These are phyloP conservation scores for Rhodotorula toruloides DNA, from an alignment of 768 basidiomycete species.

Conservation along the genomic window DNA sequence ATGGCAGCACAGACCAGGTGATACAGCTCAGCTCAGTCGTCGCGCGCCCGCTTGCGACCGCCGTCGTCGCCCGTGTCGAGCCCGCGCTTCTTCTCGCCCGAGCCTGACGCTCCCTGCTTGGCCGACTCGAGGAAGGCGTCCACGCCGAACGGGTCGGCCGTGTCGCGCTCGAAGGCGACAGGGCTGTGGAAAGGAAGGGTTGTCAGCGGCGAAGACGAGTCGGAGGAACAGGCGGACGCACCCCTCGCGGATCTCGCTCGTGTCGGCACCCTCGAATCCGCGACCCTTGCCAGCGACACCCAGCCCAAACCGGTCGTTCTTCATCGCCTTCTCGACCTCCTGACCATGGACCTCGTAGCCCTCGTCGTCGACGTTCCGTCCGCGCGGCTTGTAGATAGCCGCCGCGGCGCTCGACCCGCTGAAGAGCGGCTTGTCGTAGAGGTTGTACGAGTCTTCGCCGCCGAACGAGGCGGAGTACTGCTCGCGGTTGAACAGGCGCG, in stretches of 20 bases:
- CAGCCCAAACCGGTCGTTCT: constrained; percentile 87
- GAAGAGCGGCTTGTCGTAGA: constrained; percentile 94
- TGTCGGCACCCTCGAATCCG: constrained; percentile 85
- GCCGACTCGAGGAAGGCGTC: constrained; percentile 97
- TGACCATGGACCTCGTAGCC: constrained; percentile 92
- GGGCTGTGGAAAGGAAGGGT: constrained; percentile 61
- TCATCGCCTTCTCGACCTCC: constrained; percentile 81
- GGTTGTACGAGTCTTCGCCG: constrained; percentile 85
- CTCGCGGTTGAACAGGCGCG: constrained; percentile 95
- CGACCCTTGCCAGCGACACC: constrained; percentile 59
- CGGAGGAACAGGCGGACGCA: constrained; percentile 1
- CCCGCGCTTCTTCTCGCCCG: constrained; percentile 41
- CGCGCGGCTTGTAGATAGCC: constrained; percentile 98
- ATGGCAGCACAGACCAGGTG: too few species aligned
- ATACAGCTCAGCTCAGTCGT: constrained; percentile 18
- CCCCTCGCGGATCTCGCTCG: constrained; percentile 58
- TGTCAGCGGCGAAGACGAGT: not conserved
- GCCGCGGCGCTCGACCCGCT: constrained; percentile 92
- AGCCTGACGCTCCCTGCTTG: constrained; percentile 87
- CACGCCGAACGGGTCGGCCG: constrained; percentile 91
- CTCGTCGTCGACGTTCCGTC: constrained; percentile 74
- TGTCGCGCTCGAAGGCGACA: constrained; percentile 98
- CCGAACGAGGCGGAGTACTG: constrained; percentile 73
- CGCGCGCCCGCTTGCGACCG: constrained; percentile 31
- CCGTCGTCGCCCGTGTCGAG: constrained; percentile 37